Evolutionary conservation across 345 rosid species (phyloP).

Genomic region (Melastoma malabathricum): DNA sequence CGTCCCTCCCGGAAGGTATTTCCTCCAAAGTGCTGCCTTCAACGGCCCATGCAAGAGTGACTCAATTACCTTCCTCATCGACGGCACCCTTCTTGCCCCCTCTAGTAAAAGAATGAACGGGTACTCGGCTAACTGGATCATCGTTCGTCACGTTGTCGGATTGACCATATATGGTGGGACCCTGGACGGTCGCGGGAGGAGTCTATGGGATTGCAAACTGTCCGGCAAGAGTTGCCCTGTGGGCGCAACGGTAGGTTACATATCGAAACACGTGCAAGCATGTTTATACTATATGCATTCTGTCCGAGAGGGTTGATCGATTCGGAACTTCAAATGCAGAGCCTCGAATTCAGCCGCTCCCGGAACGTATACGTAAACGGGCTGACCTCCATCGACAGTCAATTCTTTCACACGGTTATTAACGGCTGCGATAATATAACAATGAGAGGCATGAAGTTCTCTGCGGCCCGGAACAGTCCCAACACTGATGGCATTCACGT

Average conservation of each 20-base stretch:
- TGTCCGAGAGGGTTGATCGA: neutral
- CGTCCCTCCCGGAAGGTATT: slow-evolving; percentile 39
- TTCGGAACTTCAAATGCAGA: slow-evolving; percentile 6
- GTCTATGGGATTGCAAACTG: slow-evolving; percentile 46
- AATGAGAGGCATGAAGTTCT: slow-evolving; percentile 12
- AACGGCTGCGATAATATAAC: slow-evolving; percentile 15
- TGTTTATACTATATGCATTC: neutral
- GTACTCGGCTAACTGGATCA: slow-evolving; percentile 32
- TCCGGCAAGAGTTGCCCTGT: slow-evolving; percentile 20
- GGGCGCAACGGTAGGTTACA: slow-evolving; percentile 28
- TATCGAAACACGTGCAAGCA: no score
- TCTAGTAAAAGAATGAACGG: slow-evolving; percentile 31
- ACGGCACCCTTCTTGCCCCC: slow-evolving; percentile 63
- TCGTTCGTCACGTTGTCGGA: slow-evolving; percentile 29
- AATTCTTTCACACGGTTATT: slow-evolving; percentile 20
- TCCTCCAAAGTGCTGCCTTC: slow-evolving; percentile 24
- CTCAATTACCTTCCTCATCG: slow-evolving; percentile 28
- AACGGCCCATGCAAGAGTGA: slow-evolving; percentile 48
- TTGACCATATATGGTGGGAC: slow-evolving; percentile 45
- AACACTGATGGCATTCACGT: slow-evolving; percentile 31
- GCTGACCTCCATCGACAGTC: slow-evolving; percentile 20
- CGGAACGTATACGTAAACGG: slow-evolving; percentile 16
- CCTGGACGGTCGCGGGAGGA: slow-evolving; percentile 49
- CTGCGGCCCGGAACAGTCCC: slow-evolving; percentile 18
- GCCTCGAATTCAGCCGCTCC: slow-evolving; percentile 12